These are phyloP conservation scores for Rhexocercosporidium sp. DNA, from an alignment of 2,329 filamentous ascomycete genomes.

Conservation along the genomic window DNA sequence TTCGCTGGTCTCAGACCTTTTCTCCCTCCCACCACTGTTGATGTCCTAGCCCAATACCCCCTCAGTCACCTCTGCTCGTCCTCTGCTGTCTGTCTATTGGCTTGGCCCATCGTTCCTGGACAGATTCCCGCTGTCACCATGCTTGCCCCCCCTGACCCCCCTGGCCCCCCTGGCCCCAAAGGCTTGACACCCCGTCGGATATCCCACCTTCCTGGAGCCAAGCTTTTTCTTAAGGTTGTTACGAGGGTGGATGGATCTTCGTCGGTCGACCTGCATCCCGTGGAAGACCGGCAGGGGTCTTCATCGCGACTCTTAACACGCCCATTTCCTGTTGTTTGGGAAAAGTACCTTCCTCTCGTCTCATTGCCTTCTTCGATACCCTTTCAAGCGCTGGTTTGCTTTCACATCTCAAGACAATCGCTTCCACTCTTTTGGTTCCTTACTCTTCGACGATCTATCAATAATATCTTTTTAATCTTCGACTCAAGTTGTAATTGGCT, in stretches of 20 bases:
- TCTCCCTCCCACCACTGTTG: neutral
- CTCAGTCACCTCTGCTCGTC: neutral
- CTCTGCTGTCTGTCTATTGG: neutral
- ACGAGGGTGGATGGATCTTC: slow-evolving; percentile 24
- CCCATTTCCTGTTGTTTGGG: slow-evolving; percentile 26
- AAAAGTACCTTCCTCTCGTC: slow-evolving; percentile 21
- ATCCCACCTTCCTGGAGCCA: slow-evolving; percentile 30
- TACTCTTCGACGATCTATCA: slow-evolving; percentile 12
- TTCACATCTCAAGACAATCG: slow-evolving; percentile 38
- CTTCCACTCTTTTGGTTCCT: slow-evolving; percentile 35
- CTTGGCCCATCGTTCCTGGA: neutral
- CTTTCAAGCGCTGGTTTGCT: slow-evolving; percentile 44
- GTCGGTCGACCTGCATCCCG: slow-evolving; percentile 35
- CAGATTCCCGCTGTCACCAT: slow-evolving; percentile 25
- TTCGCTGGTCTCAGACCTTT: neutral
- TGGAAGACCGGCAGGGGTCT: slow-evolving; percentile 26
- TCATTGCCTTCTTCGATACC: slow-evolving; percentile 26
- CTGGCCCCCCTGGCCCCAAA: neutral
- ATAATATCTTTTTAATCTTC: slow-evolving; percentile 32
- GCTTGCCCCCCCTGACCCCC: neutral
- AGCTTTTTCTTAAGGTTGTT: slow-evolving; percentile 30
- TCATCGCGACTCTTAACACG: slow-evolving; percentile 27
- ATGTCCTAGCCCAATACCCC: neutral
- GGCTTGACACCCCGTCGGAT: slow-evolving; percentile 30
- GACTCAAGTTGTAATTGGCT: slow-evolving; percentile 32